Conservation (phyloP, 179 eudicot species). For the Beta corolliflora region DNA sequence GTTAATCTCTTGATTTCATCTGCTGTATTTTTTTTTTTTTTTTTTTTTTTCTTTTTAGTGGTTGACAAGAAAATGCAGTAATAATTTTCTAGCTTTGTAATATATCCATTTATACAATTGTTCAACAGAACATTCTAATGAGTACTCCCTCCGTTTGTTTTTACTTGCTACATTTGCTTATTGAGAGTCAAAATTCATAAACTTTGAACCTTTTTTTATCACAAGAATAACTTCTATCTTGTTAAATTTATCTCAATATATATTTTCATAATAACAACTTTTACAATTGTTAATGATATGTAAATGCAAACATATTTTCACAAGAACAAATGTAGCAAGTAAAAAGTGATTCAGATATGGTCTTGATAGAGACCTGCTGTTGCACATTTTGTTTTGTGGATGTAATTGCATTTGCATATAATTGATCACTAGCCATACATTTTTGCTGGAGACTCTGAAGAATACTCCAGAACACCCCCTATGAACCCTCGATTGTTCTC, state of each 20-base stretch:
- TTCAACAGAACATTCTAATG: too few species aligned
- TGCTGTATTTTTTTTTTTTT: not conserved
- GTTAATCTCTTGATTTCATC: not conserved
- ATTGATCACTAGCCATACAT: not conserved
- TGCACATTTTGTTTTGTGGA: slow-evolving; percentile 23
- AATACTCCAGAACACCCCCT: slow-evolving; percentile 12
- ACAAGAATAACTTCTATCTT: too few species aligned
- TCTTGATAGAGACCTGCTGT: slow-evolving; percentile 11
- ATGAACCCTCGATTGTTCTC: not conserved
- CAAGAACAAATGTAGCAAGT: too few species aligned
- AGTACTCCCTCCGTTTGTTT: too few species aligned
- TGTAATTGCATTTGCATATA: slow-evolving; percentile 17
- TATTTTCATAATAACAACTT: too few species aligned
- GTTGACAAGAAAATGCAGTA: not conserved
- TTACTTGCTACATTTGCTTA: too few species aligned
- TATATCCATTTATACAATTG: too few species aligned
- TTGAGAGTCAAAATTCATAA: too few species aligned
- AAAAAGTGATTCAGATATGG: not conserved
- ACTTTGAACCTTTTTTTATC: too few species aligned
- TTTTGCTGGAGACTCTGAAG: not conserved
- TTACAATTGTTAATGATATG: too few species aligned
- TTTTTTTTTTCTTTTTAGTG: not conserved
- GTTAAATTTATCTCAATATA: too few species aligned
- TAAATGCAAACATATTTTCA: too few species aligned
- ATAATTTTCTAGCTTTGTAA: not conserved